A percentile compares a stretch with the other conserved stretches of the same genome.
Conservation (phyloP, 2,329 filamentous ascomycete genomes). For the Juglanconis juglandina region DNA sequence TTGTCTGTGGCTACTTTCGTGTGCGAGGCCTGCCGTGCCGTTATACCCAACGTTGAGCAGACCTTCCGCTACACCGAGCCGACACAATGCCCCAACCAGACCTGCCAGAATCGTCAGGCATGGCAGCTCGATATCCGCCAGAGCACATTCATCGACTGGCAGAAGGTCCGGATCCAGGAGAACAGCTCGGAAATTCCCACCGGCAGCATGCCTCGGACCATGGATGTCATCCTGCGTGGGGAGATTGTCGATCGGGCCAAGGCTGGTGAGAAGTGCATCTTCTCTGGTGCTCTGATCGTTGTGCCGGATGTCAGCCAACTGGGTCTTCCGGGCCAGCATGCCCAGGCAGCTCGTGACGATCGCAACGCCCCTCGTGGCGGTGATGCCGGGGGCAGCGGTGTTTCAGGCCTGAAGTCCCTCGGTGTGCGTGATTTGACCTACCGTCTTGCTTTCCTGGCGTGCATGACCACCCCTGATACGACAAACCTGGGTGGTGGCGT, state of each 20-base stretch:
- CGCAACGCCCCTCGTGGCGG: constrained; percentile 67
- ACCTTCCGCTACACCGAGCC: constrained; percentile 97
- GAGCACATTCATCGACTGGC: constrained; percentile 98
- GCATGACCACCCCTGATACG: constrained; percentile 90
- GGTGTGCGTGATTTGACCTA: constrained; percentile 96
- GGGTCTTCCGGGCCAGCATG: constrained; percentile 78
- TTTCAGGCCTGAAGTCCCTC: constrained; percentile 84
- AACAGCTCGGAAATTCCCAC: constrained; percentile 98
- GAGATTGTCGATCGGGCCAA: constrained; percentile 98
- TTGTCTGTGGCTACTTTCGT: constrained; percentile 87
- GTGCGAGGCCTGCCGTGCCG: constrained; percentile 81
- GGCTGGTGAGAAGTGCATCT: constrained; percentile 96
- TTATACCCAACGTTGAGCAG: constrained; percentile 89
- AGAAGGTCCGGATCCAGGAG: constrained; percentile 96
- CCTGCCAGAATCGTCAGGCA: constrained; percentile 83
- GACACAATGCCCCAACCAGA: constrained; percentile 85
- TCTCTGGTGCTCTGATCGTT: constrained; percentile 92
- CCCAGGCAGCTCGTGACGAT: constrained; percentile 81
- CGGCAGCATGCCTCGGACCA: constrained; percentile 95
- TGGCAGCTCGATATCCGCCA: constrained; percentile 97
- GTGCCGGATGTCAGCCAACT: constrained; percentile 96
- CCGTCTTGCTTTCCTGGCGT: constrained; percentile 91
- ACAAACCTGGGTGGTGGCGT: constrained; percentile 77
- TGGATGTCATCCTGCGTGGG: constrained; percentile 93
- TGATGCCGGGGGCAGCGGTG: constrained; percentile 79